A percentile compares a stretch with the other conserved stretches of the same genome.
Conservation (phyloP, 1,284 basidiomycete species). For the Coriolopsis trogii region DNA sequence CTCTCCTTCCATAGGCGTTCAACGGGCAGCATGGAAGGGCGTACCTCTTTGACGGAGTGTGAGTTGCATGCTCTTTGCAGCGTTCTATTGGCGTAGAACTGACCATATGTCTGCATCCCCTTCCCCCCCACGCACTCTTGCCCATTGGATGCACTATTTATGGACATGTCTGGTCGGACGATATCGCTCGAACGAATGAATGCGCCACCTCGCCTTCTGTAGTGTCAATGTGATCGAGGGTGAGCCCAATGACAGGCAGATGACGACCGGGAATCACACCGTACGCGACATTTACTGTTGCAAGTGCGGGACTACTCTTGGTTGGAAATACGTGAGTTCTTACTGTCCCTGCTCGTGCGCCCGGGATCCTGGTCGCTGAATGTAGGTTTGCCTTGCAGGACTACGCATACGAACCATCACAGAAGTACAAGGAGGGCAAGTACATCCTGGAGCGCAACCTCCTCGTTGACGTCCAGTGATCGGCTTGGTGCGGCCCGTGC, state of each 20-base stretch:
- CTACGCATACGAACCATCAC: conserved; percentile 83
- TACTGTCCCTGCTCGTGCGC: too few relatives aligned
- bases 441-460: conserved; percentile 95
- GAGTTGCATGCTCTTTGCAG: conserved; percentile 38
- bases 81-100: neutral
- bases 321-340: conserved; percentile 95
- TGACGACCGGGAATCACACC: conserved; percentile 97
- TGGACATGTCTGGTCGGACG: conserved; percentile 10
- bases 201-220: conserved; percentile 11
- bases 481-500: conserved; percentile 20
- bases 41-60: conserved; percentile 93
- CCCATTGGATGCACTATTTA: conserved; percentile 14
- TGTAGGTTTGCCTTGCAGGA: conserved; percentile 67
- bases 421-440: conserved; percentile 99
- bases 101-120: neutral
- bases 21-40: conserved; percentile 95
- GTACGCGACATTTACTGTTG: conserved; percentile 94
- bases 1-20: conserved; percentile 65
- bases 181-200: conserved; percentile 4
- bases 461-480: conserved; percentile 77
- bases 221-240: conserved; percentile 92
- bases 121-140: neutral
- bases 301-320: conserved; percentile 85
- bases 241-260: conserved; percentile 87
- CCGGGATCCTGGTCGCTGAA: too few relatives aligned